phyloP scores from a whole-genome alignment of 83 land plant species.

The Picea engelmannii region DNA sequence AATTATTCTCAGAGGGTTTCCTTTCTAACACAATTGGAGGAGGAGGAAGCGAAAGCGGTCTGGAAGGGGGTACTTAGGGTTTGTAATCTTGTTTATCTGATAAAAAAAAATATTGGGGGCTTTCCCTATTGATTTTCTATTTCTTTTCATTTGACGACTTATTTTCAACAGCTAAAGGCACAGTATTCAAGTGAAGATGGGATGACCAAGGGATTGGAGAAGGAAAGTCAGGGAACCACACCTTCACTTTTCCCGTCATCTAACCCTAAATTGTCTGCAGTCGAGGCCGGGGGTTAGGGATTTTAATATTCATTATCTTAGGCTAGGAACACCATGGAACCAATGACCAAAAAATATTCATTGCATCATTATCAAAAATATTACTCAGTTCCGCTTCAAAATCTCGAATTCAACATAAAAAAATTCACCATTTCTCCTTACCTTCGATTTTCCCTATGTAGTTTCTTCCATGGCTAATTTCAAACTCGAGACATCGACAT shows the following conservation, averaged over 20 bases:
- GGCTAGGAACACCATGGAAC: constrained; percentile 64
- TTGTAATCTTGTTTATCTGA: not conserved
- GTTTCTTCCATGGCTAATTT: not conserved
- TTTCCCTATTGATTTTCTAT: not conserved
- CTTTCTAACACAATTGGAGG: not conserved
- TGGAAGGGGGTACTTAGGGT: not conserved
- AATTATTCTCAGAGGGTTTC: too few relatives aligned
- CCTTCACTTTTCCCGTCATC: not conserved
- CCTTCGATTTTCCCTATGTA: constrained; percentile 7
- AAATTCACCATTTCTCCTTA: constrained; percentile 3
- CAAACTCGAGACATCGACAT: not conserved
- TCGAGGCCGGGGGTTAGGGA: not conserved
- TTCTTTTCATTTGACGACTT: not conserved
- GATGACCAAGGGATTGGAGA: constrained; percentile 9
- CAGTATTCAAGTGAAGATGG: not conserved
- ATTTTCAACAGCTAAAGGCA: too few relatives aligned
- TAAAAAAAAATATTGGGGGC: not conserved
- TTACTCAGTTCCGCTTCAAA: constrained; percentile 14
- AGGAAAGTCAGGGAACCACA: not conserved
- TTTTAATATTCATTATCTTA: constrained; percentile 27
- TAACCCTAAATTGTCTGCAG: not conserved
- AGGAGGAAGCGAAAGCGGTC: not conserved
- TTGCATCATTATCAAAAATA: not conserved
- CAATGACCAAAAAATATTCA: constrained; percentile 55
- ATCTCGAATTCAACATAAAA: constrained; percentile 2